Conservation (phyloP, 2,329 filamentous ascomycete genomes). For the Scytalidium sp. region DNA sequence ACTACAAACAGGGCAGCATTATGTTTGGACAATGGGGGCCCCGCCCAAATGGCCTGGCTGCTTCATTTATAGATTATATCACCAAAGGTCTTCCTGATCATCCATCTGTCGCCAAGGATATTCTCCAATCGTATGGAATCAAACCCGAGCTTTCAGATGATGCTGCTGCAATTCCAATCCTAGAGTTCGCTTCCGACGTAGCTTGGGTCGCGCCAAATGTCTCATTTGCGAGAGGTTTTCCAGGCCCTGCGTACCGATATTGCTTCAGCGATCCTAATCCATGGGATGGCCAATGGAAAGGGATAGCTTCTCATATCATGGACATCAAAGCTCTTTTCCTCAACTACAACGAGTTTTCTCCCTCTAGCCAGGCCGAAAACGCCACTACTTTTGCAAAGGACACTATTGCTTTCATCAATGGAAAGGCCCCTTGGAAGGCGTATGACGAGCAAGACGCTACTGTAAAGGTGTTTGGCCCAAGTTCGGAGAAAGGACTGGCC, state of each 20-base stretch:
- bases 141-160: conserved; percentile 32
- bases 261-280: conserved; percentile 46
- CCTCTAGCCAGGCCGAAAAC: conserved; percentile 26
- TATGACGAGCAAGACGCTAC: background rate
- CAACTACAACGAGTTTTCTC: conserved; percentile 39
- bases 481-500: conserved; percentile 4
- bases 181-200: conserved; percentile 43
- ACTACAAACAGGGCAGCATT: conserved; percentile 3
- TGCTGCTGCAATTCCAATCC: conserved; percentile 36
- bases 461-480: conserved; percentile 10
- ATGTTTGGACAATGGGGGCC: conserved; percentile 7
- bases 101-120: conserved; percentile 20
- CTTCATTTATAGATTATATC: conserved; percentile 31
- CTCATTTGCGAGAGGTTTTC: conserved; percentile 35
- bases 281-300: conserved; percentile 40
- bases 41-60: conserved; percentile 26
- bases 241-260: conserved; percentile 34
- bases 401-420: conserved; percentile 36
- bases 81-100: conserved; percentile 20
- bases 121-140: conserved; percentile 36
- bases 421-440: conserved; percentile 26
- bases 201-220: conserved; percentile 41
- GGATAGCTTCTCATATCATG: conserved; percentile 38
- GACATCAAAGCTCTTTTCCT: conserved; percentile 43
- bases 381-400: conserved; percentile 32